Evolutionary conservation across 352 stramenopile species (phyloP).

Genomic region (Phytophthora melonis): DNA sequence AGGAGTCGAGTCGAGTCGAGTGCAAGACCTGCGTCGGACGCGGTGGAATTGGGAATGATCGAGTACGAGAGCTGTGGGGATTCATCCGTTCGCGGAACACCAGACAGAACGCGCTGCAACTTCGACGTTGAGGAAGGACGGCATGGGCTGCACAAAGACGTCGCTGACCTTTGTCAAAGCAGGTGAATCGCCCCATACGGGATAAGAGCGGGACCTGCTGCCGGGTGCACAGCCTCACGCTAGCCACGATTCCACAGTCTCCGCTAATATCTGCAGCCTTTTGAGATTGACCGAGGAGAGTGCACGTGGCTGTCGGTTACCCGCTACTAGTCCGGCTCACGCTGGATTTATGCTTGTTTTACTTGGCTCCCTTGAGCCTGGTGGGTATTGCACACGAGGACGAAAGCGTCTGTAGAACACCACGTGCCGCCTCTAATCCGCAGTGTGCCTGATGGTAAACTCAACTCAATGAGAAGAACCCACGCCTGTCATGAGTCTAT

Average conservation of each 20-base stretch:
- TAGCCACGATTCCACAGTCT: constrained; percentile 1
- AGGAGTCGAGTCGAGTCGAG: constrained; percentile 1
- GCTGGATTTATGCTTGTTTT: not conserved
- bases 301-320: not conserved
- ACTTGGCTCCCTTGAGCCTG: too few relatives aligned
- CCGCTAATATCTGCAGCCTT: not conserved
- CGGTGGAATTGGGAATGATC: constrained; percentile 32
- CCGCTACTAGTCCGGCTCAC: constrained; percentile 18
- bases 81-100: constrained; percentile 2
- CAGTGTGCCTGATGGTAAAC: too few relatives aligned
- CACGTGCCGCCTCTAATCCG: too few relatives aligned
- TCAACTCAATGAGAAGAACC: too few relatives aligned
- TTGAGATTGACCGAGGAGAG: not conserved
- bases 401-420: not conserved
- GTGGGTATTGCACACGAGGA: not conserved
- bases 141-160: constrained; percentile 18
- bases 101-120: constrained; percentile 14
- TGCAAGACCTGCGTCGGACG: constrained; percentile 24
- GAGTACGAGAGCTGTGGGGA: not conserved
- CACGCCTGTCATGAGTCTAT: too few relatives aligned
- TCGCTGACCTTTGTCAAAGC: constrained; percentile 27
- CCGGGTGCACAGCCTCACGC: constrained; percentile 8
- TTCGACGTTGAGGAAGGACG: constrained; percentile 29
- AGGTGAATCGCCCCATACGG: constrained; percentile 28
- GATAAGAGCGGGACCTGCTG: constrained; percentile 15